Percentiles rank a stretch among this genome's conserved stretches.
Evolutionary conservation across 202 grass and related monocot genomes (phyloP).

Genomic region (Dendrocalamus latiflorus): DNA sequence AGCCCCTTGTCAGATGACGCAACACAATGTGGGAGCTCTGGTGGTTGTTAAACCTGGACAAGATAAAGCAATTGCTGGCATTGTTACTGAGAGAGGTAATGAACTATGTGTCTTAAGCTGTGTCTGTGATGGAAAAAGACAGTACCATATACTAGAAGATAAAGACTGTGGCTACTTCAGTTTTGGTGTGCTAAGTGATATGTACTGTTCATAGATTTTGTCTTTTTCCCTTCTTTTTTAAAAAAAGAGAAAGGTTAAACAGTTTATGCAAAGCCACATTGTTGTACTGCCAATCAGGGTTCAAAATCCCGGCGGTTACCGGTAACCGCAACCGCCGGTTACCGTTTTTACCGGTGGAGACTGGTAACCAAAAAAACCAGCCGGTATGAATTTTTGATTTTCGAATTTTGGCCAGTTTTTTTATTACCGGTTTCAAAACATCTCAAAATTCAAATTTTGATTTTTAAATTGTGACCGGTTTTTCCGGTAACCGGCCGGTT

Average conservation of each 20-base stretch:
- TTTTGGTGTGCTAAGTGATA: background rate
- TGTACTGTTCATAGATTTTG: background rate
- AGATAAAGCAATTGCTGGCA: constrained; percentile 71
- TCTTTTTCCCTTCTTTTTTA: background rate
- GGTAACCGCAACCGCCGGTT: too few relatives aligned
- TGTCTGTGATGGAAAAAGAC: background rate
- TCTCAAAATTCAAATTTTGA: too few relatives aligned
- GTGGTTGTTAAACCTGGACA: constrained; percentile 87
- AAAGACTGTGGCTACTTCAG: background rate
- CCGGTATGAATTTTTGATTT: too few relatives aligned
- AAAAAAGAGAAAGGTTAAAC: background rate
- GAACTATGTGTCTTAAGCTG: background rate
- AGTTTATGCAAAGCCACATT: background rate
- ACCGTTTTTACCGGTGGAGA: too few relatives aligned
- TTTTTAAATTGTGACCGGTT: too few relatives aligned
- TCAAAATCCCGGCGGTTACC: too few relatives aligned
- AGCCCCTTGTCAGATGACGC: constrained; percentile 61
- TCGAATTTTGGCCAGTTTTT: too few relatives aligned
- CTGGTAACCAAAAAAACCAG: too few relatives aligned
- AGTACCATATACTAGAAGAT: background rate
- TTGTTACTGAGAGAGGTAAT: constrained; percentile 98
- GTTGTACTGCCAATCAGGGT: too few relatives aligned
- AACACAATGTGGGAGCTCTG: constrained; percentile 96
- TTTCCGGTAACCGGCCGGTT: too few relatives aligned
- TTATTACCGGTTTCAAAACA: too few relatives aligned